These are phyloP conservation scores for Clarkia xantiana DNA, from an alignment of 345 rosid genomes.

Conservation along the genomic window DNA sequence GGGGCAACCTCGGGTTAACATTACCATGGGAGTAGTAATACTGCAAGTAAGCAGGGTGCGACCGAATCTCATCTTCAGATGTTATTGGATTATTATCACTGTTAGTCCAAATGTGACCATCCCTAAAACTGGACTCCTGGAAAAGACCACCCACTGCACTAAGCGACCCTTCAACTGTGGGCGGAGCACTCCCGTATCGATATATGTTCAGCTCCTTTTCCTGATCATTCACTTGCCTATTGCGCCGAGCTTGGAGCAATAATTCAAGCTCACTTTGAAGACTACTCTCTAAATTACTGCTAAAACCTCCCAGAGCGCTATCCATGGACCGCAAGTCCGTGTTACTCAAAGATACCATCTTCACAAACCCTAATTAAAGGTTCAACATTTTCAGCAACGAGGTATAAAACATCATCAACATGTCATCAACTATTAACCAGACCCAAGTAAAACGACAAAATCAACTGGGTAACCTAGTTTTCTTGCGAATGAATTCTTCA, in stretches of 20 bases:
- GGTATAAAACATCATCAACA: too few relatives aligned
- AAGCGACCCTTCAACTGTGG: conserved; percentile 80
- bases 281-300: conserved; percentile 40
- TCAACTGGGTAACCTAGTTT: too few relatives aligned
- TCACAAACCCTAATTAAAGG: conserved; percentile 13
- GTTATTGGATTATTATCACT: conserved; percentile 22
- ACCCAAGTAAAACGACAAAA: too few relatives aligned
- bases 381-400: too few relatives aligned
- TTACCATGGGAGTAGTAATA: conserved; percentile 71
- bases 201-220: conserved; percentile 29
- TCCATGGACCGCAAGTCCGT: conserved; percentile 36
- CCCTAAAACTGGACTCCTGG: conserved; percentile 27
- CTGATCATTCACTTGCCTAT: conserved; percentile 24
- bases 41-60: conserved; percentile 63
- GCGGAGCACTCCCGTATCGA: conserved; percentile 93
- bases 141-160: conserved; percentile 59
- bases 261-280: conserved; percentile 57
- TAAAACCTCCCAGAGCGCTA: conserved; percentile 30
- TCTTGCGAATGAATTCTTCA: too few relatives aligned
- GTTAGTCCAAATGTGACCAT: conserved; percentile 11
- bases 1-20: conserved; percentile 74
- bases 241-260: conserved; percentile 42
- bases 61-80: conserved; percentile 69
- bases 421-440: too few relatives aligned
- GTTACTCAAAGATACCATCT: conserved; percentile 43